Evolutionary conservation across 2,329 filamentous ascomycete species (phyloP).

Genomic region (Fusarium fujikuroi): DNA sequence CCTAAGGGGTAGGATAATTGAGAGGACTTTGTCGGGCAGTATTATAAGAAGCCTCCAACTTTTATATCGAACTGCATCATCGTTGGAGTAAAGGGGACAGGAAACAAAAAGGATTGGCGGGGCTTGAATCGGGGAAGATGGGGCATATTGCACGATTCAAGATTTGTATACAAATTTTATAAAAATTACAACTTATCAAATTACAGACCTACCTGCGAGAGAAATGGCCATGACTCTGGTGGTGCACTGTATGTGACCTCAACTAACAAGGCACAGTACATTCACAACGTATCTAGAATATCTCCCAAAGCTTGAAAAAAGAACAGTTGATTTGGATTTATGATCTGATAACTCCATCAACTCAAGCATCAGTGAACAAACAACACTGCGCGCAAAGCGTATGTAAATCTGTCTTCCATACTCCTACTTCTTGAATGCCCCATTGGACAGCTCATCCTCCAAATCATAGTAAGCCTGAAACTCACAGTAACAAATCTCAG

Average conservation of each 20-base stretch:
- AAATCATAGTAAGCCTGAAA: conserved; percentile 45
- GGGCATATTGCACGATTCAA: not conserved
- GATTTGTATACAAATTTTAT: fast-evolving
- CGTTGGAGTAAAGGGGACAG: no score
- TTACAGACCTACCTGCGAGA: fast-evolving
- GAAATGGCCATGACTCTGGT: not conserved
- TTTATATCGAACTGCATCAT: no score
- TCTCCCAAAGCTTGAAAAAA: fast-evolving
- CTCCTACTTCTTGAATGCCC: conserved; percentile 38
- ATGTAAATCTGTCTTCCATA: fast-evolving
- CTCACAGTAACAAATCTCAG: conserved; percentile 43
- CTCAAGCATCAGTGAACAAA: not conserved
- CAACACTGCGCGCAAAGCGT: not conserved
- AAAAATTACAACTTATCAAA: not conserved
- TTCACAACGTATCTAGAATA: not conserved
- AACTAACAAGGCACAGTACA: no score
- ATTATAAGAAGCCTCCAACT: no score
- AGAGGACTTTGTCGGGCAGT: no score
- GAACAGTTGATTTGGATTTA: no score
- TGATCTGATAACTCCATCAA: not conserved
- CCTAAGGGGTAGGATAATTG: no score
- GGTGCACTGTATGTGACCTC: not conserved
- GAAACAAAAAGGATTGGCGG: no score
- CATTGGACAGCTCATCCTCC: conserved; percentile 38
- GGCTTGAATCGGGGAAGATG: no score